Evolutionary conservation across 148 eudicot genomes (phyloP), one percentile per base, ranked within the genome.

Genomic region (Rhododendron molle): DNA sequence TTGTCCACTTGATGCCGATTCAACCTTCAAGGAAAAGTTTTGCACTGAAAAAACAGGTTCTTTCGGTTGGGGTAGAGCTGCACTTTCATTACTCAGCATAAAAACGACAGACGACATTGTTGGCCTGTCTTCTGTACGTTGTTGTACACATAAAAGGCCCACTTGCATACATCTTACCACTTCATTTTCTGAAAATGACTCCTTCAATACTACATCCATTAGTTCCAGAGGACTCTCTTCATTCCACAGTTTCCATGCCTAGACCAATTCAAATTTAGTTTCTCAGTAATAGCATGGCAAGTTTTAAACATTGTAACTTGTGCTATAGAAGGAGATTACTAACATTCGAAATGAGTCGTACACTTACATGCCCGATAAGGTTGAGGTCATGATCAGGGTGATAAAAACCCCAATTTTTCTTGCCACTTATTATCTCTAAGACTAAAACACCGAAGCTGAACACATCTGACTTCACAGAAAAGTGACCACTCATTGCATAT

Each of bases 381-480:
- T 89, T 89, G 82, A 60, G 83, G 56, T 87, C 71, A 83, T 85
- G 89, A 12, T 85, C 87, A 16, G 84, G 86, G 60, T 87, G 91
- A 67, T 36, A 32, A 85, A 89, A 89, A 26, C 84, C 87, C 81
- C 86, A 77, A 43, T 89, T 89, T 87, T 81, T 89, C 77, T 78
- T 82, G 38, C 91, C 91, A 32, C 89, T 89, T 3, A 87, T 71
- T 40, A 89, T 85, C 86, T 87, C 91, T 6, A 89, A 40, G 47
- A 89, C 82, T 78, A 89, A 38, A 18, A 89, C 90, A n/a, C 90
- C 90, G 36, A 84, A 87, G 84, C 90, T 87, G 65, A 89, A 89
- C 12, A 85, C 87, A 82, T 89, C 90, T n/a, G 90, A 89, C 69
- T 89, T 89, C 32, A 86, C 80, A 2, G 90, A 89, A 36, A 84